These are phyloP conservation scores for Amphibolis antarctica DNA, from an alignment of 106 monocot species.

Conservation along the genomic window DNA sequence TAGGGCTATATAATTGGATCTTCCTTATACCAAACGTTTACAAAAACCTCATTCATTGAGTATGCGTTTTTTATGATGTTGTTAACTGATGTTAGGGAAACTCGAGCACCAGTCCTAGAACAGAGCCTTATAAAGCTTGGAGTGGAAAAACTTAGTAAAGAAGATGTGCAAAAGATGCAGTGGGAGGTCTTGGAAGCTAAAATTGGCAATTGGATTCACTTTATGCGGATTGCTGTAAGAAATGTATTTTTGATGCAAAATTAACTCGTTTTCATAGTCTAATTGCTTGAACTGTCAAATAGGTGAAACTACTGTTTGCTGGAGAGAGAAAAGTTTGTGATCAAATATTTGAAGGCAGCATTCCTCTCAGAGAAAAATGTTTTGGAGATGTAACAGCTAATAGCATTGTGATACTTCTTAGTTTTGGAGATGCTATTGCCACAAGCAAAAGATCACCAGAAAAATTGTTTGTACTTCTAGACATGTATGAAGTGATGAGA, in stretches of 20 bases:
- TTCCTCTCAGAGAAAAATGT: conserved; percentile 53
- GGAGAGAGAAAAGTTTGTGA: conserved; percentile 88
- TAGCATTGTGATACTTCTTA: conserved; percentile 67
- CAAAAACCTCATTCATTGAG: too few species aligned
- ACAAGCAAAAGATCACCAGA: conserved; percentile 91
- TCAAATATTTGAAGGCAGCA: conserved; percentile 68
- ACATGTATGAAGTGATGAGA: conserved; percentile 97
- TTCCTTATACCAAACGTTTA: too few species aligned
- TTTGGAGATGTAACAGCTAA: conserved; percentile 76
- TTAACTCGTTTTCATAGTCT: neutral
- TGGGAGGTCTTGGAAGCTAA: conserved; percentile 84
- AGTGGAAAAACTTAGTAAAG: conserved; percentile 78
- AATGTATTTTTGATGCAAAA: neutral
- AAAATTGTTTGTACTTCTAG: conserved; percentile 90
- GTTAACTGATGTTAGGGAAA: conserved; percentile 32
- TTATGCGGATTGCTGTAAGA: conserved; percentile 84
- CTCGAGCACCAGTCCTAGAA: conserved; percentile 54
- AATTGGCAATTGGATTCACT: conserved; percentile 90
- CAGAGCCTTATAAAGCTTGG: conserved; percentile 56
- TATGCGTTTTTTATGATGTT: neutral
- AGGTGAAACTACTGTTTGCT: conserved; percentile 91
- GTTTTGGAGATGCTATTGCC: conserved; percentile 96
- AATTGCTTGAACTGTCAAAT: conserved; percentile 10
- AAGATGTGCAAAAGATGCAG: conserved; percentile 92
- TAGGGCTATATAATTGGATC: too few species aligned